A percentile compares a stretch with the other conserved stretches of the same genome.
These are phyloP conservation scores for Pseudocercospora crystallina DNA, from an alignment of 2,329 filamentous ascomycete genomes.

Conservation along the genomic window DNA sequence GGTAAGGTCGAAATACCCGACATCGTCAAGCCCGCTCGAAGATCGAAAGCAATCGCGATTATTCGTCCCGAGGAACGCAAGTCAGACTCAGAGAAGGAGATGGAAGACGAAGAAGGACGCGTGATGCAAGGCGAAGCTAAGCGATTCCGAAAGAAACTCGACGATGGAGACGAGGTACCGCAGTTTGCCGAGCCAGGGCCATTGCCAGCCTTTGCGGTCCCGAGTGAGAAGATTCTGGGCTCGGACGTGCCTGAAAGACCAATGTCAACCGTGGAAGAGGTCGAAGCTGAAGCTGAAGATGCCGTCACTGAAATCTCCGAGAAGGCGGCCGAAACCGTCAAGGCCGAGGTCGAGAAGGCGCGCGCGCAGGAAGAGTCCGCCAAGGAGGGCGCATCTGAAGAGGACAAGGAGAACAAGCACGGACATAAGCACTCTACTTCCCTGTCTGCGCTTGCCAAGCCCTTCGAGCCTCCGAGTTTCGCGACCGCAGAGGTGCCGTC, in stretches of 20 bases:
- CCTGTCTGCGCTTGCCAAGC: constrained; percentile 68
- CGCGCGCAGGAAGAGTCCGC: constrained; percentile 3
- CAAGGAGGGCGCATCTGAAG: constrained; percentile 1
- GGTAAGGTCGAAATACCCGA: constrained; percentile 60
- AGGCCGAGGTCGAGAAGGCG: constrained; percentile 4
- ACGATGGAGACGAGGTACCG: constrained; percentile 71
- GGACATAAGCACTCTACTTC: constrained; percentile 42
- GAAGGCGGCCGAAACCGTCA: constrained; percentile 12
- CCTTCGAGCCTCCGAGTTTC: constrained; percentile 55
- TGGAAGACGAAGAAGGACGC: constrained; percentile 62
- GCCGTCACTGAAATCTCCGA: constrained; percentile 17
- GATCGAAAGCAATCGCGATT: constrained; percentile 82
- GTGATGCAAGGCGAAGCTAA: constrained; percentile 65
- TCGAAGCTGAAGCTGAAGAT: constrained; percentile 13
- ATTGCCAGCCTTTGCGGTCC: constrained; percentile 28
- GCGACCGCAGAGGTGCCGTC: neutral
- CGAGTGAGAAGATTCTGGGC: constrained; percentile 23
- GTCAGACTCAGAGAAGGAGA: constrained; percentile 30
- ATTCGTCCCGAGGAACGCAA: constrained; percentile 48
- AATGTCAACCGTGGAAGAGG: constrained; percentile 17
- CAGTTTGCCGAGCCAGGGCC: constrained; percentile 62
- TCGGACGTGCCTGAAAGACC: constrained; percentile 21
- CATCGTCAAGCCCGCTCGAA: constrained; percentile 64
- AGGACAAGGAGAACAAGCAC: constrained; percentile 13
- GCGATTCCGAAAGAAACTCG: constrained; percentile 67